Conservation (phyloP, 2,329 filamentous ascomycete genomes). For the Penicillium janthinellum region DNA sequence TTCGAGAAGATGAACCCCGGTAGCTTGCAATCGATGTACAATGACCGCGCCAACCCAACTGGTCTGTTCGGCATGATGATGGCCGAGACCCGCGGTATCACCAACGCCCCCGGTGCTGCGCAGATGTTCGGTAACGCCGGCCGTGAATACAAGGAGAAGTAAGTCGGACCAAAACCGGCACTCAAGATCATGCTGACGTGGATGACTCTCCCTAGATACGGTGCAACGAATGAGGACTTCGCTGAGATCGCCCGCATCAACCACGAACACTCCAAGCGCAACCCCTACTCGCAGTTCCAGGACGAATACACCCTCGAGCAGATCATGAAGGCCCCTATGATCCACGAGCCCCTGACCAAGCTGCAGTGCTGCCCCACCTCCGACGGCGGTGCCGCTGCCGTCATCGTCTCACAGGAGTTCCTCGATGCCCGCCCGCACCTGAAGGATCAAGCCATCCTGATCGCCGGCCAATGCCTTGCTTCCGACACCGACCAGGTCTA, state of each 20-base stretch:
- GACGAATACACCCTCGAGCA: conserved; percentile 88
- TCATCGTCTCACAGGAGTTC: conserved; percentile 87
- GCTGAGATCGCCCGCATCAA: conserved; percentile 92
- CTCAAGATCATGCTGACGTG: not conserved
- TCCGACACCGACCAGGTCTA: conserved; percentile 82
- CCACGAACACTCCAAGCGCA: conserved; percentile 85
- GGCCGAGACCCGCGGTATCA: conserved; percentile 76
- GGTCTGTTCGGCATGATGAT: conserved; percentile 76
- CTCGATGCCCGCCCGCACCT: conserved; percentile 82
- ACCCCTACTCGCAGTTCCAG: conserved; percentile 98
- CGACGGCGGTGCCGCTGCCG: conserved; percentile 84
- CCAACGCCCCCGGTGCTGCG: conserved; percentile 80
- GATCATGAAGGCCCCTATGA: conserved; percentile 72
- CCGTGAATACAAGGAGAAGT: conserved; percentile 92
- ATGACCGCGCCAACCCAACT: conserved; percentile 79
- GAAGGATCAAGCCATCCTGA: conserved; percentile 77
- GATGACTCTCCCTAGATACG: conserved; percentile 61
- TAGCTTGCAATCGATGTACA: conserved; percentile 79
- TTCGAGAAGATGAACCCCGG: conserved; percentile 99
- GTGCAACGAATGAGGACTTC: conserved; percentile 82
- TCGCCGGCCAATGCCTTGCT: conserved; percentile 85
- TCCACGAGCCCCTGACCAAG: conserved; percentile 87
- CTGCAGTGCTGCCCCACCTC: conserved; percentile 98
- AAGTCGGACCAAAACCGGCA: conserved; percentile 28
- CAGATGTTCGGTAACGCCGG: conserved; percentile 97